These are phyloP conservation scores for Fusarium subtropicale DNA, from an alignment of 2,329 filamentous ascomycete genomes.

Conservation along the genomic window DNA sequence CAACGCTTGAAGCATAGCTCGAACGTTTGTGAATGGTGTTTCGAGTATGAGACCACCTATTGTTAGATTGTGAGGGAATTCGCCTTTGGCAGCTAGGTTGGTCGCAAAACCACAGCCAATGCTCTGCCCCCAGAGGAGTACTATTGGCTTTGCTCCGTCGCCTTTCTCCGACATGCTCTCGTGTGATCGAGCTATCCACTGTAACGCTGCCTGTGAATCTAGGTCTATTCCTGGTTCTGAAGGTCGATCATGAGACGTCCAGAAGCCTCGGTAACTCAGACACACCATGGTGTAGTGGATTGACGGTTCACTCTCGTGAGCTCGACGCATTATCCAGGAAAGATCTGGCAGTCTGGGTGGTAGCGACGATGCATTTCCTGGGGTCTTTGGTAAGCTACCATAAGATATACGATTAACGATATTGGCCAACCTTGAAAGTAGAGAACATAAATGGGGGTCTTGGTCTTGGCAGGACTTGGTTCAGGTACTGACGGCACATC, in stretches of 20 bases:
- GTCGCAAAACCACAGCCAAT: constrained; percentile 79
- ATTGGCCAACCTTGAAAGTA: constrained; percentile 44
- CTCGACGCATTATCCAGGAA: constrained; percentile 62
- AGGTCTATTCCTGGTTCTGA: constrained; percentile 76
- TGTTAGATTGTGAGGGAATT: constrained; percentile 53
- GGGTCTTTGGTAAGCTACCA: constrained; percentile 15
- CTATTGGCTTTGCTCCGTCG: constrained; percentile 46
- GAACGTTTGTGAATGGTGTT: constrained; percentile 78
- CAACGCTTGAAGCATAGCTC: constrained; percentile 75
- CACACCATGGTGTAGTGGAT: constrained; percentile 63
- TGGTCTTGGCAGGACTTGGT: background rate
- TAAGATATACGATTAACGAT: background rate
- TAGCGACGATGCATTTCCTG: constrained; percentile 70
- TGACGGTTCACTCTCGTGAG: constrained; percentile 55
- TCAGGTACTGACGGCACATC: constrained; percentile 48
- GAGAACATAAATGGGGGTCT: constrained; percentile 60
- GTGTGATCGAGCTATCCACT: constrained; percentile 67
- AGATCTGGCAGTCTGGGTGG: constrained; percentile 68
- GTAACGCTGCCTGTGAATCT: constrained; percentile 73
- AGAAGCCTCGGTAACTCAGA: constrained; percentile 77
- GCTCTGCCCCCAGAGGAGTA: constrained; percentile 82
- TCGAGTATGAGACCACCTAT: constrained; percentile 72
- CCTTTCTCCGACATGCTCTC: constrained; percentile 28
- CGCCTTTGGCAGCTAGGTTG: constrained; percentile 60
- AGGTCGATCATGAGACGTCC: constrained; percentile 78